Evolutionary conservation across 805 yeast species (phyloP), one percentile per base, ranked within the genome.

Genomic region (Phaffomyces thermotolerans): DNA sequence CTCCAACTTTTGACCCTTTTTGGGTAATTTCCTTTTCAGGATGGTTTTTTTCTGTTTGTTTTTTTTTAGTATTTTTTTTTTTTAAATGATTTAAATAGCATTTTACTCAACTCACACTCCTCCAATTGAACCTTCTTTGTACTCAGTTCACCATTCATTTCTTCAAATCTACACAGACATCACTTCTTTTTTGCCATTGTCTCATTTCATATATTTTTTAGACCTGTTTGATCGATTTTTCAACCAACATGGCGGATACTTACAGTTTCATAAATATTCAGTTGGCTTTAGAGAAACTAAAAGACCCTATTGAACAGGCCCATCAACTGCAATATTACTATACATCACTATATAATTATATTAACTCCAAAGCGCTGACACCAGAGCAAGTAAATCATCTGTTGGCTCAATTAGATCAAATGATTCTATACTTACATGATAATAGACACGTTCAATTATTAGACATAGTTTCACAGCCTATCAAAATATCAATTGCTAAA

Each of bases 341-440:
- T 24, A 43, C 42, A 5, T 33, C 43, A 2, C 40, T 48, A 5
- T 48, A 48, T 38, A 38, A 20, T 13, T 35, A 37, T 35, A 40
- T 49, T 27, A 49, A 44, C 29, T 37, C 47, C 7, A n/a, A 24
- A 4, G 29, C 17, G 9, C 39, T 37, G 12, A 41, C 40, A 3
- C 15, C 33, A 4, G 37, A 25, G 4, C 41, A 48, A 18, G 34
- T 45, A 8, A 39, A 43, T 14, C 27, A 7, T 3, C 20, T 43
- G 4, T 25, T 49, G 29, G 13, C 31, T 15, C 50, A 51, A 20
- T 22, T 56, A n/a, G 53, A 56, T 18, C 20, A 31, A 1, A 52
- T 49, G 29, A 18, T 53, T 1, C 57, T 50, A 18, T 51, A 42
- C 32, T 41, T 52, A 18, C 54, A 52, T 18, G 53, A 56, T 46